Evolutionary conservation across 202 grass and related monocot genomes (phyloP), one percentile per base, ranked within the genome.

Genomic region (Musa balbisiana): DNA sequence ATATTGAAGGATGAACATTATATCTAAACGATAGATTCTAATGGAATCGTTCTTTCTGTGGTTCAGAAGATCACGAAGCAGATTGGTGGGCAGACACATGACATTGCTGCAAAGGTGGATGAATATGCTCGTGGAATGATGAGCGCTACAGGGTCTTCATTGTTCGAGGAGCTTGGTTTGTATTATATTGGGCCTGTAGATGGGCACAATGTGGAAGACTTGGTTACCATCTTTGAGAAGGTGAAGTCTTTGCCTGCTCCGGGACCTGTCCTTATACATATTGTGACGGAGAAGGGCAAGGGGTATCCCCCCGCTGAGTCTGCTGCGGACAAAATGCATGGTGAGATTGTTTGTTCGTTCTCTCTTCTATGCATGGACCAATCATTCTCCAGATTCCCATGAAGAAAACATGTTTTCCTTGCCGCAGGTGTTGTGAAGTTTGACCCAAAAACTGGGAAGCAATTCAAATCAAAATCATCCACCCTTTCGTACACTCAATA

Each of bases 181-280:
- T 98, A 98, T 79, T 98, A 98, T 80, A 93, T 98, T 70, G 94
- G 94, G 51, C 94, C 94, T 5, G 94, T 91, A 3, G 90, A 98
- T 66, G 90, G 94, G 5, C 94, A 98, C 86, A 88, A 51, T 79
- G 64, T 97, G 3, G 90, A 91, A 0, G 93, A 97, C 77, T 82
- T 97, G 29, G 79, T 91, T 27, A 81, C 86, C 53, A 85, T 97
- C 72, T 91, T 97, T 8, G 74, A 93, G 23, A 91, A 93, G 83
- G 90, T 97, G 0, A 97, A 91, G 80, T 24, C 84, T 0, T 86
- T 88, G 90, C 90, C 94, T 1, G 90, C 90, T 6, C 86, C 94
- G 0, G 94, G 94, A n/a, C 90, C 94, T 0, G 94, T 97, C 52
- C 80, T 97, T 9, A 76, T 97, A 63, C 94, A 97, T 81, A 69